Evolutionary conservation across 73 alveolate species (phyloP).

Genomic region (Effrenium voratum): DNA sequence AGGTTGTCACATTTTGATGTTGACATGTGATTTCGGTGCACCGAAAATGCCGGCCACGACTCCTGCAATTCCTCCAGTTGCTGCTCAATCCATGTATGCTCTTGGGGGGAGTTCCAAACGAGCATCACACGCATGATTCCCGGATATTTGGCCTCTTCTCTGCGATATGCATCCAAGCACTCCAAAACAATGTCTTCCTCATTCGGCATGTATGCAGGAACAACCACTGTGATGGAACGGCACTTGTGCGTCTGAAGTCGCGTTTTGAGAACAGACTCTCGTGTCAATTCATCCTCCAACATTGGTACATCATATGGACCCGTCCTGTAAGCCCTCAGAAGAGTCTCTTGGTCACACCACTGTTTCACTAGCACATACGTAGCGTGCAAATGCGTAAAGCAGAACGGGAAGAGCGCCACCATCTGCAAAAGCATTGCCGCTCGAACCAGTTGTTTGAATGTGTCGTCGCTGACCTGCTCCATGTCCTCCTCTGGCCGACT

Average conservation of each 20-base stretch:
- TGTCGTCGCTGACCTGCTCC: not conserved
- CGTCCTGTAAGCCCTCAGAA: not conserved
- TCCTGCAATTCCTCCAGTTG: not conserved
- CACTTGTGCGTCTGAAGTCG: not conserved
- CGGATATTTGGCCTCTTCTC: not conserved
- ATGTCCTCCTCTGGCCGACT: not conserved
- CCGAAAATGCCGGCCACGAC: not conserved
- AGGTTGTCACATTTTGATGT: not conserved
- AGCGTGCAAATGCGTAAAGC: not conserved
- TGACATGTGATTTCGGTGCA: not conserved
- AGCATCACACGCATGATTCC: not conserved
- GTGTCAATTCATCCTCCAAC: not conserved
- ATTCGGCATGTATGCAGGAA: not conserved
- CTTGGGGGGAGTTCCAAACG: not conserved
- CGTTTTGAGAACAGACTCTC: not conserved
- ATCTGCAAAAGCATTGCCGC: not conserved
- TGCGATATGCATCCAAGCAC: not conserved
- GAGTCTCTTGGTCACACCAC: not conserved
- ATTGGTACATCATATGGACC: not conserved
- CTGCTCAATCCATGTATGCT: not conserved
- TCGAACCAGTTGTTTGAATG: not conserved
- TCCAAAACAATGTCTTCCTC: not conserved
- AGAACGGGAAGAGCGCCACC: not conserved
- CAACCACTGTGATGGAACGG: constrained; percentile 1
- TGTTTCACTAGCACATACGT: not conserved